Conservation (phyloP, 1,284 basidiomycete genomes). For the Apiotrichum mycotoxinovorans region DNA sequence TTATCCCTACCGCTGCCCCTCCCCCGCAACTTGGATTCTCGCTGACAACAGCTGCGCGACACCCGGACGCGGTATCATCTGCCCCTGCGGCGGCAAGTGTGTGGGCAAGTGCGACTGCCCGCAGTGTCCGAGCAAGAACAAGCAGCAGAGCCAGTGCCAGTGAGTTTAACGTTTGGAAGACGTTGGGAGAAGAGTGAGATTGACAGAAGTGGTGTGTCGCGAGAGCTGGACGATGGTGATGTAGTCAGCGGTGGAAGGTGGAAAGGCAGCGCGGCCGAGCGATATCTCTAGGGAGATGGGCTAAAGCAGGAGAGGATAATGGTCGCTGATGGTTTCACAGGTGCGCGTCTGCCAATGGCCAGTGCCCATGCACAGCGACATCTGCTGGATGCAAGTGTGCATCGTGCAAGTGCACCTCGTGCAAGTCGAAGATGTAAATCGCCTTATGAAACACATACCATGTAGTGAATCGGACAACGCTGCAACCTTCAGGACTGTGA, state of each 20-base stretch:
- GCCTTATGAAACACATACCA: no score
- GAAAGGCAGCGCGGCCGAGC: background rate
- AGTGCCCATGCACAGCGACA: background rate
- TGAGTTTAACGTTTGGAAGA: background rate
- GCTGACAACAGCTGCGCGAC: background rate
- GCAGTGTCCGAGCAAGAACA: slow-evolving; percentile 3
- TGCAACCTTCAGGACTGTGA: no score
- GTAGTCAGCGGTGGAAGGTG: no score
- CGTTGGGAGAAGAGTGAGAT: no score
- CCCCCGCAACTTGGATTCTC: background rate
- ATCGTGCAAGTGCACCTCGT: slow-evolving; percentile 1
- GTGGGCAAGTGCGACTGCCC: slow-evolving; percentile 5
- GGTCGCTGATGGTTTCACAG: background rate
- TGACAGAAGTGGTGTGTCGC: no score
- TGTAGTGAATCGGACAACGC: no score
- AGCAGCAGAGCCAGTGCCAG: background rate
- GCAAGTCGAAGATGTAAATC: background rate
- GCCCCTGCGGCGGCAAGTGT: slow-evolving; percentile 3
- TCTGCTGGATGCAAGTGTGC: background rate
- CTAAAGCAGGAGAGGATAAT: no score
- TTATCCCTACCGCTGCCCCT: background rate
- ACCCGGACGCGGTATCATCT: background rate
- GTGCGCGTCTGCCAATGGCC: background rate
- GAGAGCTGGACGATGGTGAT: no score
- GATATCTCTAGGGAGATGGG: background rate